Percentiles rank a stretch among this genome's conserved stretches.
These are phyloP conservation scores for Claviceps capensis DNA, from an alignment of 2,329 filamentous ascomycete genomes.

Conservation along the genomic window DNA sequence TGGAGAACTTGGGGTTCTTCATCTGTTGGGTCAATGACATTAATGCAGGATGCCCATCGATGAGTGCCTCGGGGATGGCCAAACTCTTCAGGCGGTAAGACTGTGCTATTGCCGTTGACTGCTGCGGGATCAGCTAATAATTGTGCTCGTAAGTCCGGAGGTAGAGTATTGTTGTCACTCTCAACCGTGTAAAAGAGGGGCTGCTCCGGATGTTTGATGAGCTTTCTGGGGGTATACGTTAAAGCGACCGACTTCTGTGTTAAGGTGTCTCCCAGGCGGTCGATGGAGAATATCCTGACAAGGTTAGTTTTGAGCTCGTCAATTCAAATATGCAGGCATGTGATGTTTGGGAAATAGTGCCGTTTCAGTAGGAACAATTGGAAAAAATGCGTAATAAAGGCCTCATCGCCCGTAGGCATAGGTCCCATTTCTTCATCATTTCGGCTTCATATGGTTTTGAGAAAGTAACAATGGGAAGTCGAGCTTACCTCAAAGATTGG, in stretches of 20 bases:
- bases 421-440: slow-evolving; percentile 54
- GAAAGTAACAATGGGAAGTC: neutral
- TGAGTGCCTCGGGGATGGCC: slow-evolving; percentile 73
- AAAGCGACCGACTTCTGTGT: slow-evolving; percentile 78
- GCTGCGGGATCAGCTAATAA: slow-evolving; percentile 58
- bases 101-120: slow-evolving; percentile 57
- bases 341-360: slow-evolving; percentile 9
- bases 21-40: slow-evolving; percentile 70
- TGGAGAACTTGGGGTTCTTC: slow-evolving; percentile 58
- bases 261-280: slow-evolving; percentile 72
- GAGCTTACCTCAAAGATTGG: slow-evolving; percentile 65
- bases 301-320: slow-evolving; percentile 3
- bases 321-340: neutral
- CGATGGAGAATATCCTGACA: slow-evolving; percentile 72
- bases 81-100: slow-evolving; percentile 68
- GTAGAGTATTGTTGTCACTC: slow-evolving; percentile 81
- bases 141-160: slow-evolving; percentile 61
- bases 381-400: slow-evolving; percentile 35
- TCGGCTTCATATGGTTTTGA: slow-evolving; percentile 24
- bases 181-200: slow-evolving; percentile 91
- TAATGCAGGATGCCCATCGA: slow-evolving; percentile 93
- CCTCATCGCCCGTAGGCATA: slow-evolving; percentile 44
- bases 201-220: slow-evolving; percentile 76
- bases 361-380: slow-evolving; percentile 98
- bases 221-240: slow-evolving; percentile 77